Conservation (phyloP, 2,329 filamentous ascomycete genomes). For the Shiraia bambusicola region DNA sequence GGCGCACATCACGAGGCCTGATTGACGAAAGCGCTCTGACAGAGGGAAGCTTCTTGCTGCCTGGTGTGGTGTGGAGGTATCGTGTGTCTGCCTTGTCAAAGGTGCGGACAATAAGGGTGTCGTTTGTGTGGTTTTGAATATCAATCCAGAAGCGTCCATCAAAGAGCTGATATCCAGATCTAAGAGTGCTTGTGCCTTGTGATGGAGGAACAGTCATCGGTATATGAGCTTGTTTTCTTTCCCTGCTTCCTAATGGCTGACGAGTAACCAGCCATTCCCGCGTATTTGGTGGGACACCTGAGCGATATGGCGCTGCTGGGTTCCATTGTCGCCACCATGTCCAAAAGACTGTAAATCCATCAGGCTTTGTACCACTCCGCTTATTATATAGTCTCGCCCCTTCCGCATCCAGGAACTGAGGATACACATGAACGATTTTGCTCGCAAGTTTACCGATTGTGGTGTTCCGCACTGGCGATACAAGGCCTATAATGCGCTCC, state of each 20-base stretch:
- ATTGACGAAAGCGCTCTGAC: conserved; percentile 17
- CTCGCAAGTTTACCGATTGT: conserved; percentile 47
- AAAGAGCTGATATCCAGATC: conserved; percentile 56
- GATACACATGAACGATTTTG: conserved; percentile 48
- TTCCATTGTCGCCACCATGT: conserved; percentile 30
- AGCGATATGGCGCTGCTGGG: conserved; percentile 14
- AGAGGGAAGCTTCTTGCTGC: conserved; percentile 12
- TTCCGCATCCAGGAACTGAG: conserved; percentile 17
- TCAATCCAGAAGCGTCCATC: conserved; percentile 60
- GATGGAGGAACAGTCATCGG: conserved; percentile 14
- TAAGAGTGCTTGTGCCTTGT: too few species aligned
- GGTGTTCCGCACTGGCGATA: conserved; percentile 52
- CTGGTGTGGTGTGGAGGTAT: conserved; percentile 4
- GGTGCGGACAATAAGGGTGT: conserved; percentile 43
- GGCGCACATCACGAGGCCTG: conserved; percentile 22
- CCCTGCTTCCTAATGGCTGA: conserved; percentile 17
- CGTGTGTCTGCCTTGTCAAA: conserved; percentile 20
- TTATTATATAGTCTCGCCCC: too few species aligned
- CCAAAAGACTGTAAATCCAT: conserved; percentile 23
- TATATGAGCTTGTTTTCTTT: not conserved
- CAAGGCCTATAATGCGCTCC: conserved; percentile 51
- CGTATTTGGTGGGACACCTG: not conserved
- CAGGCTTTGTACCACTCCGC: conserved; percentile 11
- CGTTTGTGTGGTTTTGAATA: conserved; percentile 39
- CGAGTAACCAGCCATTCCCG: conserved; percentile 33